Base-by-base conservation (phyloP, 108 stramenopile species). In the Hondaea fermentalgiana region DNA sequence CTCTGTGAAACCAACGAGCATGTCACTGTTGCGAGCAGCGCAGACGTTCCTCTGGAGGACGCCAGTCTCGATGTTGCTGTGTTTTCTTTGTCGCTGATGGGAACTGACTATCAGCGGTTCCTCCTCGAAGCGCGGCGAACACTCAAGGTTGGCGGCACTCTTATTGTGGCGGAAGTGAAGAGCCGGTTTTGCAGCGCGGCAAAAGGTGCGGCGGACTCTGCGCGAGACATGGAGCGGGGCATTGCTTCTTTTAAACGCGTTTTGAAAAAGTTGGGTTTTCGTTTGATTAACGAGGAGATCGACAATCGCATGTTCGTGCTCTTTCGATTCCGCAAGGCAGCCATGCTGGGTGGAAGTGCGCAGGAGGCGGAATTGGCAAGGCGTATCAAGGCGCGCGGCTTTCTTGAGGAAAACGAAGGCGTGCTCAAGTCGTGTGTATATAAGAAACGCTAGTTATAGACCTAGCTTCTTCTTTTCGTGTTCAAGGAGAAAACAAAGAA, bases 21-120 rank as follows among this genome's bases (percentile, higher is more conserved):
- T 16, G 96, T 99, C 6, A 98, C 97, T 35, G 96, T 98, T 21
- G 98, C 98, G 92, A 97, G 99, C 90, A 99, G 99, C 94, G 93
- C 97, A 10, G 91, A 96, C 90, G 97, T 98, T 6, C 99, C 99
- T 14, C 91, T 99, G 21, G 28, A 89, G 4, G 90, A 96, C 87
- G 92, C 92, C 64, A 94, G 94, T 6, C 97, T 98, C 5, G 97
- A 99, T 92, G 92, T 98, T 8, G 97, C 92, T 49, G 96, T 99
- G 21, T 99, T 98, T 92, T 98, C 97, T 90, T 91, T 99, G 58
- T 94, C 98, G 4, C 93, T 99, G 55, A 99, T 99, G 99, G 99
- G 98, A 3, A 98, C 97, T 23, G 97, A 98, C 89, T 90, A 97
- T 43, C 93, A 95, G 5, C 97, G 98, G 87, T 99, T 98, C 91